Percentiles rank a stretch among this genome's conserved stretches.
phyloP scores from a whole-genome alignment of 2,329 filamentous ascomycete genomes.

The Stagonosporopsis chrysanthemi region DNA sequence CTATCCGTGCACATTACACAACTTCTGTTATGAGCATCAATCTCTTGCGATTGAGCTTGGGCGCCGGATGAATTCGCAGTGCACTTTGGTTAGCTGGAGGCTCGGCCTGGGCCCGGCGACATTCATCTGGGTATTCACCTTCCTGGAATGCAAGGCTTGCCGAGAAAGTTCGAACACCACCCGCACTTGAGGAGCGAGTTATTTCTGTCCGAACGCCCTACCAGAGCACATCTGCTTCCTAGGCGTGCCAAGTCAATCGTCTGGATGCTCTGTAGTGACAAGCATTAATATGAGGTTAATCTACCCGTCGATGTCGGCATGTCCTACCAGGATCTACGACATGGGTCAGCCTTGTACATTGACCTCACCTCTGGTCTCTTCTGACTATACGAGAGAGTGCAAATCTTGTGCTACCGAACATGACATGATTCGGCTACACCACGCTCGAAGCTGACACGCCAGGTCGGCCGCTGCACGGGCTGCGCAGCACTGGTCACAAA shows the following conservation, averaged over 20 bases:
- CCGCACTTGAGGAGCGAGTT: not conserved
- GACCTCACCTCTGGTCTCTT: slow-evolving; percentile 4
- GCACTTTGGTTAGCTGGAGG: not conserved
- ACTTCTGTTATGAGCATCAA: slow-evolving; percentile 44
- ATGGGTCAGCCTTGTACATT: slow-evolving; percentile 31
- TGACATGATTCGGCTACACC: not conserved
- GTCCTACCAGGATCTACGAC: slow-evolving; percentile 45
- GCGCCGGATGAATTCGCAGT: slow-evolving; percentile 28
- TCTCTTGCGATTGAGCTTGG: slow-evolving; percentile 34
- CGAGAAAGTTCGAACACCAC: slow-evolving; percentile 6
- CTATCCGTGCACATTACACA: slow-evolving; percentile 27
- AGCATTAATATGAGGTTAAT: slow-evolving; percentile 48
- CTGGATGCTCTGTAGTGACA: slow-evolving; percentile 36
- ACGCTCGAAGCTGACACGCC: not conserved
- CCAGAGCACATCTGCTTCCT: slow-evolving; percentile 18
- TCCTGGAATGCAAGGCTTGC: slow-evolving; percentile 16
- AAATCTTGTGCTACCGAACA: slow-evolving; percentile 2
- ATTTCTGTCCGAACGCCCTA: not conserved
- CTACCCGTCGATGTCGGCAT: slow-evolving; percentile 46
- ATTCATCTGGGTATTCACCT: slow-evolving; percentile 21
- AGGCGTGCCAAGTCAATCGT: slow-evolving; percentile 8
- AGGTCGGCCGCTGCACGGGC: not conserved
- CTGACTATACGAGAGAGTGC: not conserved
- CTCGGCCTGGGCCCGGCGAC: slow-evolving; percentile 31
- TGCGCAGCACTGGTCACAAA: not conserved